Conservation (phyloP, 2,329 filamentous ascomycete species). For the Bimuria novae-zelandiae region DNA sequence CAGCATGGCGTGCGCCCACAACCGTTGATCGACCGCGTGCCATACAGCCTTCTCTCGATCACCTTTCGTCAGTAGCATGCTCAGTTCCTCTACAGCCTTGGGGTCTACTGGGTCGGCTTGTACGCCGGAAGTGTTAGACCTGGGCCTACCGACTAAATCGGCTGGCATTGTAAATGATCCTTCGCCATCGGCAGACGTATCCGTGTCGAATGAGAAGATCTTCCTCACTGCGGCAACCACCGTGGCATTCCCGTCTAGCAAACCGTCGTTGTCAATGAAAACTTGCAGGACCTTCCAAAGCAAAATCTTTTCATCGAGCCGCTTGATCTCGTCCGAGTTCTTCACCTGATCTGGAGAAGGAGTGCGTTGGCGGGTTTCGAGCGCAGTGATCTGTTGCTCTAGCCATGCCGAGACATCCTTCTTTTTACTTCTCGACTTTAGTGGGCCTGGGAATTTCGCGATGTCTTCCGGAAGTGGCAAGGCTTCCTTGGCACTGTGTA, state of each 20-base stretch:
- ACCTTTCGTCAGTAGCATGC: conserved; percentile 74
- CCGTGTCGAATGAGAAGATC: conserved; percentile 67
- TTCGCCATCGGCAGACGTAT: conserved; percentile 25
- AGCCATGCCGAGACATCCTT: conserved; percentile 90
- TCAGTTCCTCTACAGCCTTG: conserved; percentile 71
- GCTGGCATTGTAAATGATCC: conserved; percentile 38
- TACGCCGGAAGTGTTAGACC: conserved; percentile 35
- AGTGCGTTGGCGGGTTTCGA: conserved; percentile 62
- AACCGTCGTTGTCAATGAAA: conserved; percentile 85
- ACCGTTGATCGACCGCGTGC: conserved; percentile 86
- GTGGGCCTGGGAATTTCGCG: conserved; percentile 83
- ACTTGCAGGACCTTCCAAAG: conserved; percentile 85
- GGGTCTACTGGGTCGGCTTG: conserved; percentile 70
- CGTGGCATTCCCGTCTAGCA: conserved; percentile 71
- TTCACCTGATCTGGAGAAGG: conserved; percentile 56
- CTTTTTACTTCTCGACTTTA: conserved; percentile 91
- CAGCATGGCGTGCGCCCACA: conserved; percentile 97
- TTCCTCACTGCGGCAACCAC: conserved; percentile 77
- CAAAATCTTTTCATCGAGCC: conserved; percentile 76
- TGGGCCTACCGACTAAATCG: conserved; percentile 43
- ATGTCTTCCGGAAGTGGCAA: conserved; percentile 73
- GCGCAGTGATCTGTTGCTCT: conserved; percentile 70
- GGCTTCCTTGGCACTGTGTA: conserved; percentile 75
- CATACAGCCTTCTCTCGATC: conserved; percentile 91
- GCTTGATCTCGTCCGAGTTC: conserved; percentile 66